Evolutionary conservation across 208 protist species (phyloP).

Genomic region (Trypanosoma mega): DNA sequence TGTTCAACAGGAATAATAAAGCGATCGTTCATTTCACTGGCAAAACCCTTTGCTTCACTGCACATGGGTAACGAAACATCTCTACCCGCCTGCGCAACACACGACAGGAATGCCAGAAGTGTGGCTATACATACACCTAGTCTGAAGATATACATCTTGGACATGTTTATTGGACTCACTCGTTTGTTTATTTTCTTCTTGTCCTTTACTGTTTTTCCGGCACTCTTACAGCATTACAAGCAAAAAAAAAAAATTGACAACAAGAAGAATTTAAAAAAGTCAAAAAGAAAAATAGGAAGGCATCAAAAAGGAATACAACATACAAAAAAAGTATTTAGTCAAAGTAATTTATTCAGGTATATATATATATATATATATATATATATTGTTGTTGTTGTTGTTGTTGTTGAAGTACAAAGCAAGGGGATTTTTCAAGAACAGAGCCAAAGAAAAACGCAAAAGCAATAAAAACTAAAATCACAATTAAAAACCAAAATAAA

Average conservation of each 20-base stretch:
- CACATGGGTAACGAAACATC: constrained; percentile 40
- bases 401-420: too few species aligned
- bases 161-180: constrained; percentile 2
- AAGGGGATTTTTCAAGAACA: too few species aligned
- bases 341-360: background rate
- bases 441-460: background rate
- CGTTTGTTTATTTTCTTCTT: too few species aligned
- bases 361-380: constrained; percentile 11
- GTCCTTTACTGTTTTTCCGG: too few species aligned
- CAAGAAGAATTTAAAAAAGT: background rate
- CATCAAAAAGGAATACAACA: too few species aligned
- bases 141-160: background rate
- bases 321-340: background rate
- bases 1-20: constrained; percentile 42
- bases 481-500: too few species aligned
- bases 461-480: background rate
- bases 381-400: too few species aligned
- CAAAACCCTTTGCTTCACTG: constrained; percentile 66
- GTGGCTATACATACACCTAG: background rate
- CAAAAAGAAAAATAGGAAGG: too few species aligned
- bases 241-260: constrained; percentile 1
- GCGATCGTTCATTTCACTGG: constrained; percentile 62
- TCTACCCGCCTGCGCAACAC: background rate
- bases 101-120: background rate
- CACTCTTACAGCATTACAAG: too few species aligned